Base-by-base conservation (phyloP, 2,329 filamentous ascomycete genomes). In the Trichoderma sp. region DNA sequence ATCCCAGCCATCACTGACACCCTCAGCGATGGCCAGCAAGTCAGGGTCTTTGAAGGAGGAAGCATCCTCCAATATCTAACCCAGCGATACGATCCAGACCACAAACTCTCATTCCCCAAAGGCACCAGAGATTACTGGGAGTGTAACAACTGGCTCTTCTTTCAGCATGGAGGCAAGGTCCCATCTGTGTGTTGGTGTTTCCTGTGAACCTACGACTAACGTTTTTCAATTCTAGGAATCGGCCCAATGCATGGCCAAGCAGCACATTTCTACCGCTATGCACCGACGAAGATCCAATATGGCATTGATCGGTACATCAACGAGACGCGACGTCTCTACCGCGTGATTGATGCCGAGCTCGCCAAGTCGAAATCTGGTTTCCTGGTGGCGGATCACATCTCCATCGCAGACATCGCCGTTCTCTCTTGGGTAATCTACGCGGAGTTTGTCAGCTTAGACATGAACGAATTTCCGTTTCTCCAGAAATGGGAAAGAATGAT, bases 1-100 rank as follows among this genome's bases (percentile, higher is more conserved):
- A 69, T 69, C n/a, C 66, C 66, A 16, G 66, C 66, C 14, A 60
- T 69, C 16, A 31, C 60, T 7, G 66, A 69, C 66, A 69, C 66
- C 18, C 38, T 59, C 31, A 16, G 29, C 5, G 50, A 69, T 24
- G 67, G 67, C 24, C 31, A 71, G 21, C 53, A 31, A n/a, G 60
- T 60, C 18, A 71, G 53, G 8, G 50, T 71, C 3, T 60, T 71
- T 33, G 67, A 71, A 5, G 67, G 67, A 1, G 67, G 67, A 60
- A 71, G 67, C 53, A 71, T 71, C 33, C 29, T 71, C 7, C 67
- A 71, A 33, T 71, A 71, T 16, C 21, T 71, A 1, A 71, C 67
- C 31, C 33, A 71, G 6, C 21, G 67, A 12, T 71, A 71, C 6
- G 53, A 71, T 16, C 14, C 53, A 3, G 33, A 71, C 9, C 67